These are phyloP conservation scores for Penicillium macrosclerotiorum DNA, from an alignment of 495 filamentous ascomycete genomes.

Conservation along the genomic window DNA sequence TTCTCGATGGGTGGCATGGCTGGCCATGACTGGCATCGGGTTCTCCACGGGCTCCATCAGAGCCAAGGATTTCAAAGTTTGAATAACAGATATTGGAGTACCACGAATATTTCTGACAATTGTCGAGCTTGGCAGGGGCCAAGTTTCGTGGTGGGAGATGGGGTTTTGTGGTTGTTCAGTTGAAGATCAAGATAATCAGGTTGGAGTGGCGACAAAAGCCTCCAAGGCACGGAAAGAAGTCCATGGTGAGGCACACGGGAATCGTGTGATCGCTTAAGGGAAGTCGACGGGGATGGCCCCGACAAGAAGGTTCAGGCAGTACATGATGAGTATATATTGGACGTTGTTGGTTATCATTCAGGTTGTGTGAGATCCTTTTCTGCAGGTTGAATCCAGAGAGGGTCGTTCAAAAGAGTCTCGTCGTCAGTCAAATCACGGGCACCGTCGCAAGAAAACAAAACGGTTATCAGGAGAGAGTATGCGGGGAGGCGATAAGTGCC, in stretches of 20 bases:
- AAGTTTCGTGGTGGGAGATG: constrained; percentile 4
- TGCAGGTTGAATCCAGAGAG: too few species aligned
- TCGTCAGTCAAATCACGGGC: too few species aligned
- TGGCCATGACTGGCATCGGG: constrained; percentile 23
- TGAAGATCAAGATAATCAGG: constrained; percentile 2
- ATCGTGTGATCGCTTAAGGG: constrained; percentile 30
- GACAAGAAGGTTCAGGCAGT: constrained; percentile 16
- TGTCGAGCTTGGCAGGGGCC: not conserved
- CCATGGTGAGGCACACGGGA: constrained; percentile 35
- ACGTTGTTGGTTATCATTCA: too few species aligned
- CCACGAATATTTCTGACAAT: constrained; percentile 1
- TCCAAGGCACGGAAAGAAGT: constrained; percentile 28
- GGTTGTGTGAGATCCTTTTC: too few species aligned
- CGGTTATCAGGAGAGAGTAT: not conserved
- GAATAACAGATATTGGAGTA: not conserved
- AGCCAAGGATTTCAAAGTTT: not conserved
- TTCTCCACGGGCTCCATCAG: not conserved
- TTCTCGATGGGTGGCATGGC: constrained; percentile 24
- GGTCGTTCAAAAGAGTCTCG: too few species aligned
- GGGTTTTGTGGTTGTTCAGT: constrained; percentile 8
- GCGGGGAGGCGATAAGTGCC: not conserved
- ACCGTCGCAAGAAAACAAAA: not conserved
- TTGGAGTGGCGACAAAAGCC: constrained; percentile 36
- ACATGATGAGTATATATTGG: constrained; percentile 31
- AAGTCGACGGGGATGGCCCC: constrained; percentile 27